Evolutionary conservation across 352 stramenopile genomes (phyloP).

Genomic region (Elongisporangium prolatum): DNA sequence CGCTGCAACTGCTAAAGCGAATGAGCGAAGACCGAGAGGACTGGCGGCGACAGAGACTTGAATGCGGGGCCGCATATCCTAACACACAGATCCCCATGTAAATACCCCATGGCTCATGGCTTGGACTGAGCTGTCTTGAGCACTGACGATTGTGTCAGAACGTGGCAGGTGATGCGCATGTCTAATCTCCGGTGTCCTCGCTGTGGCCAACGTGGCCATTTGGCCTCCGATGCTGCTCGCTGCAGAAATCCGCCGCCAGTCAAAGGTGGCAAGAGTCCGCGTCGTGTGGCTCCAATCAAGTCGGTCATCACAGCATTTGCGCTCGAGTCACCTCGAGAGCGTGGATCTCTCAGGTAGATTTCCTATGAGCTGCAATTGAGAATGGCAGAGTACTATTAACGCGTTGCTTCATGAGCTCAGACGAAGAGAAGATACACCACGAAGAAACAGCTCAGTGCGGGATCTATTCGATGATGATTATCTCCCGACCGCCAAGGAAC

Average conservation of each 20-base stretch:
- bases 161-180: slow-evolving; percentile 75
- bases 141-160: slow-evolving; percentile 25
- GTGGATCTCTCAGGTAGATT: too few species aligned
- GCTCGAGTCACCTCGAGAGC: too few species aligned
- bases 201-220: slow-evolving; percentile 49
- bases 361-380: too few species aligned
- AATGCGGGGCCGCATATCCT: slow-evolving; percentile 59
- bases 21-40: slow-evolving; percentile 59
- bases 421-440: too few species aligned
- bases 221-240: slow-evolving; percentile 39
- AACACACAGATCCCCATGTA: slow-evolving; percentile 72
- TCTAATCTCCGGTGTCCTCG: slow-evolving; percentile 54
- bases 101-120: not conserved
- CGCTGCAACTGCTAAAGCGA: slow-evolving; percentile 31
- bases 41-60: slow-evolving; percentile 67
- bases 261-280: slow-evolving; percentile 6
- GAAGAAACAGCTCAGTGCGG: slow-evolving; percentile 17
- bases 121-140: not conserved
- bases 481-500: slow-evolving; percentile 47
- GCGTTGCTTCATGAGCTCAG: too few species aligned
- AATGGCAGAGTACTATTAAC: too few species aligned
- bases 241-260: slow-evolving; percentile 24
- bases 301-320: slow-evolving; percentile 3
- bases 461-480: slow-evolving; percentile 62
- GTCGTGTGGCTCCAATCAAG: slow-evolving; percentile 2